Conservation (phyloP, 2,329 filamentous ascomycete species). For the Helminthosporium solani region DNA sequence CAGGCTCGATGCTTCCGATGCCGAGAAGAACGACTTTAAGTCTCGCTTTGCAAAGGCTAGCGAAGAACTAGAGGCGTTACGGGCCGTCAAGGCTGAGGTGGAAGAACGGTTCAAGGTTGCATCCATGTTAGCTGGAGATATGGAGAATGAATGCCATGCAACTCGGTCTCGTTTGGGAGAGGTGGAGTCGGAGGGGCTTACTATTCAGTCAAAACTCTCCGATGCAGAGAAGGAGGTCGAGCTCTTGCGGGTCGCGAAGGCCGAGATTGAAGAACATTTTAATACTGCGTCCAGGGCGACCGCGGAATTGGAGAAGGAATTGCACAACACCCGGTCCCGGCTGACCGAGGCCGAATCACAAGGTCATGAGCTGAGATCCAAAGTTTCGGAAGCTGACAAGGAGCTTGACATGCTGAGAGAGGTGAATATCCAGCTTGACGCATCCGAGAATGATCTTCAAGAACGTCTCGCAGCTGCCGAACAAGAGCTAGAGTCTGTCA, state of each 20-base stretch:
- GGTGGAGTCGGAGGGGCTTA: constrained; percentile 17
- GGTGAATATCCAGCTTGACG: constrained; percentile 27
- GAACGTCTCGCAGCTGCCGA: constrained; percentile 33
- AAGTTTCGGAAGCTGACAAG: constrained; percentile 26
- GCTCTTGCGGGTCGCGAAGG: constrained; percentile 14
- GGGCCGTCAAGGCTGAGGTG: constrained; percentile 2
- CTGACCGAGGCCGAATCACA: constrained; percentile 27
- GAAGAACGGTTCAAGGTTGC: constrained; percentile 6
- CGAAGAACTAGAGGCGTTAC: constrained; percentile 7
- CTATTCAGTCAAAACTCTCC: constrained; percentile 17
- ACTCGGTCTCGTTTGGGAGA: constrained; percentile 15
- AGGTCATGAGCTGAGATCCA: constrained; percentile 17
- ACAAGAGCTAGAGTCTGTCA: constrained; percentile 30
- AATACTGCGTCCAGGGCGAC: constrained; percentile 5
- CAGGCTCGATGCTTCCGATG: constrained; percentile 10
- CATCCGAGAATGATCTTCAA: constrained; percentile 32
- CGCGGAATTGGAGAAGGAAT: constrained; percentile 18
- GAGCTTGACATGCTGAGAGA: constrained; percentile 29
- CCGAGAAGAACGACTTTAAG: constrained; percentile 7
- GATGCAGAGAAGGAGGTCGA: constrained; percentile 13
- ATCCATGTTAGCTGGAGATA: neutral
- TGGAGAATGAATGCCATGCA: constrained; percentile 12
- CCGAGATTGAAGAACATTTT: constrained; percentile 13
- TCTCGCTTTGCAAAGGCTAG: constrained; percentile 4
- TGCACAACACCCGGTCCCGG: constrained; percentile 21